These are phyloP conservation scores for Jaenimonas drosophilae DNA, from an alignment of 208 protist species.

Conservation along the genomic window DNA sequence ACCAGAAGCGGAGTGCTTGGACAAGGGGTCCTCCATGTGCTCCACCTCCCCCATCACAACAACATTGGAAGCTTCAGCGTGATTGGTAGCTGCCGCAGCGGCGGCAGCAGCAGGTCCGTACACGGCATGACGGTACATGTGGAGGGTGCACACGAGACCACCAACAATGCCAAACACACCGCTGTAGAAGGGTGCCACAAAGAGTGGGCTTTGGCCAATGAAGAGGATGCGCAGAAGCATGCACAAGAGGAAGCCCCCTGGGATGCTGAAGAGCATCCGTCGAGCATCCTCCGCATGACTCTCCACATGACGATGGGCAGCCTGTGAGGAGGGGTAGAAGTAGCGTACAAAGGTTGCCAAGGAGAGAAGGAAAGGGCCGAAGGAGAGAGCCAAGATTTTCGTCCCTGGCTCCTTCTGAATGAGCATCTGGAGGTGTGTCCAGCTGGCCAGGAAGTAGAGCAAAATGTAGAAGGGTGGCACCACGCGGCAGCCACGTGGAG, in stretches of 20 bases:
- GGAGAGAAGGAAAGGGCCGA: conserved; percentile 40
- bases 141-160: conserved; percentile 37
- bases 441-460: conserved; percentile 38
- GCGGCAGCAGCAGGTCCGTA: conserved; percentile 10
- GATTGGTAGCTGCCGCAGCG: conserved; percentile 1
- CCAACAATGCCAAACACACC: conserved; percentile 47
- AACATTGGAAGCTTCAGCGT: not conserved
- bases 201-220: conserved; percentile 40
- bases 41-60: not conserved
- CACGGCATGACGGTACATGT: conserved; percentile 61
- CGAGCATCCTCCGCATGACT: conserved; percentile 40
- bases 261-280: conserved; percentile 41
- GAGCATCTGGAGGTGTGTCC: conserved; percentile 57
- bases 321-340: conserved; percentile 38
- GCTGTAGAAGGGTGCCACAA: conserved; percentile 42
- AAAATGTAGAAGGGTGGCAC: conserved; percentile 58
- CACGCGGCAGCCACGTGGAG: conserved; percentile 11
- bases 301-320: conserved; percentile 6
- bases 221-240: conserved; percentile 70
- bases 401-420: conserved; percentile 15
- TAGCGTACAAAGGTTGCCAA: conserved; percentile 38
- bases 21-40: not conserved
- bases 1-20: not conserved
- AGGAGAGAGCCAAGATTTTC: conserved; percentile 30
- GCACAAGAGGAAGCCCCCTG: conserved; percentile 43